These are phyloP conservation scores for Aspergillus sclerotialis DNA, from an alignment of 2,329 filamentous ascomycete species.

Conservation along the genomic window DNA sequence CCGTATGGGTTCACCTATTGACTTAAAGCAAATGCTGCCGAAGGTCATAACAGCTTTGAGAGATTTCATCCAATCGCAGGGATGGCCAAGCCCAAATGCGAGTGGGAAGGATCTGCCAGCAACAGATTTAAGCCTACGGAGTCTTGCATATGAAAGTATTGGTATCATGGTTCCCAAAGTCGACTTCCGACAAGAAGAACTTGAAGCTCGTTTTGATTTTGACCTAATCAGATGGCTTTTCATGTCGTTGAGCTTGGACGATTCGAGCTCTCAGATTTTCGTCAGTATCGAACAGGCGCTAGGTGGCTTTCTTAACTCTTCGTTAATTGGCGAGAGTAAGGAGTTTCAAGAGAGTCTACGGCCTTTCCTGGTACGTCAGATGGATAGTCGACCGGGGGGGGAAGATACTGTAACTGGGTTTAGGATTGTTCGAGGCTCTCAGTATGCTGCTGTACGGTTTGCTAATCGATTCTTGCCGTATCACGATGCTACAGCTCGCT, in stretches of 20 bases:
- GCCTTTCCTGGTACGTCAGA: slow-evolving; percentile 61
- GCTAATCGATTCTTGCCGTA: slow-evolving; percentile 83
- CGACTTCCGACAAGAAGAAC: slow-evolving; percentile 28
- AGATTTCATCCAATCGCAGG: slow-evolving; percentile 69
- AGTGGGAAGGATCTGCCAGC: slow-evolving; percentile 48
- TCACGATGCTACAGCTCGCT: slow-evolving; percentile 69
- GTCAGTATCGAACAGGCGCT: slow-evolving; percentile 86
- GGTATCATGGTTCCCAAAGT: slow-evolving; percentile 60
- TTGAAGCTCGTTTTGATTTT: slow-evolving; percentile 40
- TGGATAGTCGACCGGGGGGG: slow-evolving; percentile 45
- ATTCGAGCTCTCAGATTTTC: slow-evolving; percentile 63
- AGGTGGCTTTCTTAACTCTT: slow-evolving; percentile 64
- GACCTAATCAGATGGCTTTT: slow-evolving; percentile 70
- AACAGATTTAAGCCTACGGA: slow-evolving; percentile 62
- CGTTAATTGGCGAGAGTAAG: slow-evolving; percentile 40
- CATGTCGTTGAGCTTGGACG: slow-evolving; percentile 71
- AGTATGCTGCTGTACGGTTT: slow-evolving; percentile 79
- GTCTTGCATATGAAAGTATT: slow-evolving; percentile 83
- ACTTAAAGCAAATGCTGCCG: slow-evolving; percentile 59
- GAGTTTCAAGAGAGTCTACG: slow-evolving; percentile 40
- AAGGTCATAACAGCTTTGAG: slow-evolving; percentile 62
- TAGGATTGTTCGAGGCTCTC: slow-evolving; percentile 60
- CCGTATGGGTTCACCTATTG: slow-evolving; percentile 57
- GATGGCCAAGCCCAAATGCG: slow-evolving; percentile 64
- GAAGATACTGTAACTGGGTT: slow-evolving; percentile 31